phyloP scores from a whole-genome alignment of 495 filamentous ascomycete species.

The Penicillium verhagenii region DNA sequence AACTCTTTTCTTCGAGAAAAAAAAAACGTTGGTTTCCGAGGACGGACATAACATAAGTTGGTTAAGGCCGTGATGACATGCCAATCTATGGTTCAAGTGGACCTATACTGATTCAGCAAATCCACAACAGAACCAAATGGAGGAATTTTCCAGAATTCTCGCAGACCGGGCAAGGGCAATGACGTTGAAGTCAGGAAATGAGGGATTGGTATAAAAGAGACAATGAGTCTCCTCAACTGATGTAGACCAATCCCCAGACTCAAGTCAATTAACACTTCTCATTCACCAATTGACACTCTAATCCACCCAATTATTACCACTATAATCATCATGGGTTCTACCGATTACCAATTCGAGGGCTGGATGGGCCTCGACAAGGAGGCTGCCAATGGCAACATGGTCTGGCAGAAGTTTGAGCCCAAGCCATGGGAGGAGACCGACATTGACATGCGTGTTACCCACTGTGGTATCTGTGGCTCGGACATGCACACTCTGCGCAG shows the following conservation, averaged over 20 bases:
- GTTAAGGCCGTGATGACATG: not conserved
- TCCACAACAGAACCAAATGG: not conserved
- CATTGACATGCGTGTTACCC: constrained; percentile 14
- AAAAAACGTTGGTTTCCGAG: not conserved
- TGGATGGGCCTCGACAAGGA: constrained; percentile 66
- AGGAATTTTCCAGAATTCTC: not conserved
- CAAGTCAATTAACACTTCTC: not conserved
- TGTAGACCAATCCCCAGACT: not conserved
- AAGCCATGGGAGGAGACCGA: constrained; percentile 15
- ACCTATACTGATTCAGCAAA: not conserved
- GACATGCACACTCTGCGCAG: constrained; percentile 74
- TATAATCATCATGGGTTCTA: constrained; percentile 11
- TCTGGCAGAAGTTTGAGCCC: constrained; percentile 48
- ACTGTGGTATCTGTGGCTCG: constrained; percentile 16
- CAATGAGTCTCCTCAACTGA: not conserved
- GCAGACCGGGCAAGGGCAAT: not conserved
- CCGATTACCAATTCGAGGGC: constrained; percentile 67
- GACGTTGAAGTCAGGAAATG: not conserved
- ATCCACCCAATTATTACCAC: no score
- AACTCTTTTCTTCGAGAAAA: not conserved
- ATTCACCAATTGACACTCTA: no score
- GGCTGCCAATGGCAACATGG: constrained; percentile 66
- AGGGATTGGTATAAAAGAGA: not conserved
- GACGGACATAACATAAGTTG: not conserved
- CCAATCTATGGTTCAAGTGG: not conserved